Base-by-base conservation (phyloP, 768 basidiomycete genomes). In the Lactifluus echinatus region DNA sequence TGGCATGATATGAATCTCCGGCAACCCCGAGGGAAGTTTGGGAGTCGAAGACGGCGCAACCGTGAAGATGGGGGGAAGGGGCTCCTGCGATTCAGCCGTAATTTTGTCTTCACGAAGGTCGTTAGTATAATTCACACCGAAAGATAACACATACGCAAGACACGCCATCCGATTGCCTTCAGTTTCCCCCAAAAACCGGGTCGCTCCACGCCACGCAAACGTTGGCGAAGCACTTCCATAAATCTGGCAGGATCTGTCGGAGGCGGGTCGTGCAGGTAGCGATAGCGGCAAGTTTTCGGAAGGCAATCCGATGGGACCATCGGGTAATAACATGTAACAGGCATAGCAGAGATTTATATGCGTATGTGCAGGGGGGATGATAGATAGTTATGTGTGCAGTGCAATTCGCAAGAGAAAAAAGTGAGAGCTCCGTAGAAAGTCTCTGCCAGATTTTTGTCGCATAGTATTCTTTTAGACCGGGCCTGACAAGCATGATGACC, bases 21-120 rank as follows among this genome's bases (percentile, higher is more conserved):
- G 58, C 8, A 49, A 24, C 14, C 3, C 21, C 8, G 19, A 15
- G 28, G 42, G 28, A 26, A 44, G 2, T 0, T 7, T 11, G 28
- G 58, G 58, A 26, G 26, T 44, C 23, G 42, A 21, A 17, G 53
- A 53, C 4, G 53, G 39, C 31, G 58, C 58, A n/a, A 59, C 58
- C 24, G 58, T 53, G 24, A 55, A 59, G 43, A 37, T 36, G 0
- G 58, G 58, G 42, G 34, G 42, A 21, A 24, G 53, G 21, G 48
- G 12, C 17, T 1, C 5, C 21, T 44, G 31, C 24, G 4, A 12
- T 8, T 39, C 40, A 2, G 19, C 11, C 19, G 6, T 52, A 15
- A 50, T 8, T 49, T 55, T 59, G 21, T 24, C 57, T 59, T 1
- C 11, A 26, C 1, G 21, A 19, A 33, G 31, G 14, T 36, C 8